Percentiles rank a stretch among this genome's conserved stretches.
Evolutionary conservation across 148 eudicot species (phyloP).

Genomic region (Amaranthus palmeri): DNA sequence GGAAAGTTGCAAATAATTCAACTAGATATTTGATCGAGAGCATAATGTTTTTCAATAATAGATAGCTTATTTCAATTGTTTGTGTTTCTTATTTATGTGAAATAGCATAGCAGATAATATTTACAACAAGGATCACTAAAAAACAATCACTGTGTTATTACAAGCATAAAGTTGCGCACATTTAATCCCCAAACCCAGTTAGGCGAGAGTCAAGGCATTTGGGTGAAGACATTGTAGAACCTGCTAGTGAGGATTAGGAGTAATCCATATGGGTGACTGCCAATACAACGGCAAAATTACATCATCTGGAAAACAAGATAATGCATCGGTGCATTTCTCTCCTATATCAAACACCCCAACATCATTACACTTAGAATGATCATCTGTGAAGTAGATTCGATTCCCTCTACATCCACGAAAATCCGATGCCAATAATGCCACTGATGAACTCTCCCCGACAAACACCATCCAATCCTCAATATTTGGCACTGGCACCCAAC

Average conservation of each 20-base stretch:
- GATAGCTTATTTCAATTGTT: too few species aligned
- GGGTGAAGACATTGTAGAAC: too few species aligned
- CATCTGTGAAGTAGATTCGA: slow-evolving; percentile 63
- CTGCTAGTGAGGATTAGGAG: slow-evolving; percentile 51
- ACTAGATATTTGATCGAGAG: too few species aligned
- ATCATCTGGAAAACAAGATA: slow-evolving; percentile 46
- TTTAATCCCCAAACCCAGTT: too few species aligned
- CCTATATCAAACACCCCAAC: slow-evolving; percentile 53
- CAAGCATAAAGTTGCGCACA: too few species aligned
- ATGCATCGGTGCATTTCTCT: slow-evolving; percentile 41
- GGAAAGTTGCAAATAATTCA: too few species aligned
- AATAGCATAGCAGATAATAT: background rate
- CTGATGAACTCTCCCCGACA: slow-evolving; percentile 57
- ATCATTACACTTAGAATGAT: slow-evolving; percentile 55
- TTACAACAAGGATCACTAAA: background rate
- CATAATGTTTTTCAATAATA: too few species aligned
- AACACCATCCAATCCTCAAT: slow-evolving; percentile 52
- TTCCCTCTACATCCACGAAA: slow-evolving; percentile 54
- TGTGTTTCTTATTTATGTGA: background rate
- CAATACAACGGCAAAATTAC: slow-evolving; percentile 26
- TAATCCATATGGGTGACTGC: slow-evolving; percentile 71
- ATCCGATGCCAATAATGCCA: slow-evolving; percentile 47
- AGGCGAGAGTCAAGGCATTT: too few species aligned
- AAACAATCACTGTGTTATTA: too few species aligned
- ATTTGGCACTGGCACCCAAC: slow-evolving; percentile 50